Conservation (phyloP, 2,329 filamentous ascomycete species). For the Colletotrichum sp. region DNA sequence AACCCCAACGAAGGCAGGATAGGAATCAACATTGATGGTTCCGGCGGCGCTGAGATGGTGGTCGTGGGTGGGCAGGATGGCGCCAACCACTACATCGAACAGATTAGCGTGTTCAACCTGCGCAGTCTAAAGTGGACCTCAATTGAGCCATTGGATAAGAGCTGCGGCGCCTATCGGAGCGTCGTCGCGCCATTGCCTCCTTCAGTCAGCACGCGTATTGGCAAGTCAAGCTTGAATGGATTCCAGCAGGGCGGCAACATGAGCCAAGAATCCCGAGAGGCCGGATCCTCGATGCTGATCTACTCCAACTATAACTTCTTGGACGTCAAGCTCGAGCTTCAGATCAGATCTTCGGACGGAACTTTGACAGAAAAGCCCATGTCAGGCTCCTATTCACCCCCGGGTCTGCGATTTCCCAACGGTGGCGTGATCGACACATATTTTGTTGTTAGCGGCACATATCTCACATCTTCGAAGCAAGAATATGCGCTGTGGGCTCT, state of each 20-base stretch:
- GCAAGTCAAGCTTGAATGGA: conserved; percentile 56
- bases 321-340: conserved; percentile 94
- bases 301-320: conserved; percentile 99
- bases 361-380: conserved; percentile 86
- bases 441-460: conserved; percentile 97
- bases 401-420: conserved; percentile 93
- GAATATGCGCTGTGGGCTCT: conserved; percentile 98
- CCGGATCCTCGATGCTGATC: conserved; percentile 83
- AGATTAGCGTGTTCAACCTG: conserved; percentile 97
- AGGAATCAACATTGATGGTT: conserved; percentile 87
- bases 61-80: conserved; percentile 96
- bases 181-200: conserved; percentile 86
- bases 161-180: conserved; percentile 94
- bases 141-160: conserved; percentile 85
- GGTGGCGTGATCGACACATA: conserved; percentile 94
- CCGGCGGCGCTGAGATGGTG: conserved; percentile 94
- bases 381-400: conserved; percentile 85
- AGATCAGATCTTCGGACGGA: conserved; percentile 85
- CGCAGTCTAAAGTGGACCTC: conserved; percentile 95
- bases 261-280: conserved; percentile 60
- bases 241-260: conserved; percentile 51
- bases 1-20: conserved; percentile 88
- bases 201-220: conserved; percentile 69
- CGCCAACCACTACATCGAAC: conserved; percentile 98
- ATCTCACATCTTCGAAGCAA: conserved; percentile 96